A percentile compares a stretch with the other conserved stretches of the same genome.
phyloP scores from a whole-genome alignment of 2,329 filamentous ascomycete genomes.

The Ceratocystis destructans region DNA sequence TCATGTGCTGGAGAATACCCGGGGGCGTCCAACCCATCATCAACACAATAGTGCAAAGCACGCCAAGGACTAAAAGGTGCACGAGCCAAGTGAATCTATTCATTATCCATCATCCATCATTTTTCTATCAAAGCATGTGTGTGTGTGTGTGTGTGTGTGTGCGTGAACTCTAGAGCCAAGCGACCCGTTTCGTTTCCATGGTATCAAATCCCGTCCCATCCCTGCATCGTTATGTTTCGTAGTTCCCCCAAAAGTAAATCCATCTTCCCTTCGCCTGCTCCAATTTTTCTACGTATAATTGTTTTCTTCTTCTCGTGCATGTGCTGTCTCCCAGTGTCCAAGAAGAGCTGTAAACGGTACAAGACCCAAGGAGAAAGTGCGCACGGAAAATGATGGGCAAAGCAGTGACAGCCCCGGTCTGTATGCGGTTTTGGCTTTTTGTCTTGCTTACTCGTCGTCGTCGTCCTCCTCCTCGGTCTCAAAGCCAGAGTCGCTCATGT shows the following conservation, averaged over 20 bases:
- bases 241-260: slow-evolving; percentile 6
- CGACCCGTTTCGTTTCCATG: slow-evolving; percentile 11
- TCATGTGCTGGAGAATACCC: not conserved
- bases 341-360: slow-evolving; percentile 1
- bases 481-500: slow-evolving; percentile 55
- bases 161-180: slow-evolving; percentile 17
- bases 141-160: not conserved
- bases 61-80: not conserved
- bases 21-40: not conserved
- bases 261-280: not conserved
- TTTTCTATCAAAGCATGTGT: slow-evolving; percentile 15
- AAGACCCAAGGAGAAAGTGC: not conserved
- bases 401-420: not conserved
- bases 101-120: slow-evolving; percentile 16
- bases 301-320: slow-evolving; percentile 3
- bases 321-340: slow-evolving; percentile 2
- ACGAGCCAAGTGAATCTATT: slow-evolving; percentile 18
- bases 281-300: not conserved
- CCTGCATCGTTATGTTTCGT: not conserved
- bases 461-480: slow-evolving; percentile 40
- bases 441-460: slow-evolving; percentile 23
- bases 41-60: not conserved
- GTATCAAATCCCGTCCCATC: slow-evolving; percentile 16
- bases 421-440: not conserved
- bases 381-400: not conserved